These are phyloP conservation scores for Voacanga thouarsii DNA, from an alignment of 257 asterid species.

Conservation along the genomic window DNA sequence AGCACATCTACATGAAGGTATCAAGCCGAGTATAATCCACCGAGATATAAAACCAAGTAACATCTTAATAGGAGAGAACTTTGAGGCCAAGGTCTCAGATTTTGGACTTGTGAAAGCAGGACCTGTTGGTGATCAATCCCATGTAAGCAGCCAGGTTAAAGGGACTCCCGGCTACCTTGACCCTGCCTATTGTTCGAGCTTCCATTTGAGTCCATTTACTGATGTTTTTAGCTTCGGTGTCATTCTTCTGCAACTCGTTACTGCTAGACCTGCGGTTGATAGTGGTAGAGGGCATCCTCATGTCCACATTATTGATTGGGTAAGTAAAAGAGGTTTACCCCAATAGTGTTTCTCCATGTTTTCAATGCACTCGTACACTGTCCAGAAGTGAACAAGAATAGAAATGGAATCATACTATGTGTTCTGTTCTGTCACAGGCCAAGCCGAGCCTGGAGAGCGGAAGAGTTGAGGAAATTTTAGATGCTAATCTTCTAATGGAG, in stretches of 20 bases:
- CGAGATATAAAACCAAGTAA: conserved; percentile 78
- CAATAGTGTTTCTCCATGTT: too few species aligned
- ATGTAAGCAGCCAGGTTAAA: conserved; percentile 66
- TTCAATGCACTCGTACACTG: background rate
- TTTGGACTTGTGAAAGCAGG: conserved; percentile 70
- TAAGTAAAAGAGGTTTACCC: conserved; percentile 8
- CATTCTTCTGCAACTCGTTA: conserved; percentile 66
- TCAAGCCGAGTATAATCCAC: conserved; percentile 64
- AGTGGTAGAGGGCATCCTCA: conserved; percentile 29
- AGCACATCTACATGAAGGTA: conserved; percentile 64
- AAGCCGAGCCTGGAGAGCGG: conserved; percentile 62
- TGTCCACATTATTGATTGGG: conserved; percentile 72
- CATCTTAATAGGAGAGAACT: conserved; percentile 56
- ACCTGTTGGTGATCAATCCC: conserved; percentile 66
- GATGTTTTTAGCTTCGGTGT: conserved; percentile 85
- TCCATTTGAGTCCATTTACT: conserved; percentile 57
- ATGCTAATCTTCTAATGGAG: conserved; percentile 49
- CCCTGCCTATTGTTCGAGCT: conserved; percentile 73
- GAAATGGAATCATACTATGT: background rate
- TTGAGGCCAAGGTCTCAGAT: conserved; percentile 76
- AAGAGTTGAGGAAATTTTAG: conserved; percentile 50
- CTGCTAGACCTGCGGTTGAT: conserved; percentile 65
- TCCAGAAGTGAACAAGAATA: too few species aligned
- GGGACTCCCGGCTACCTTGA: conserved; percentile 85
- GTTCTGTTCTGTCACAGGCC: conserved; percentile 41